A percentile compares a stretch with the other conserved stretches of the same genome.
Conservation (phyloP, 768 basidiomycete species). For the Xerocomellus intermedius region DNA sequence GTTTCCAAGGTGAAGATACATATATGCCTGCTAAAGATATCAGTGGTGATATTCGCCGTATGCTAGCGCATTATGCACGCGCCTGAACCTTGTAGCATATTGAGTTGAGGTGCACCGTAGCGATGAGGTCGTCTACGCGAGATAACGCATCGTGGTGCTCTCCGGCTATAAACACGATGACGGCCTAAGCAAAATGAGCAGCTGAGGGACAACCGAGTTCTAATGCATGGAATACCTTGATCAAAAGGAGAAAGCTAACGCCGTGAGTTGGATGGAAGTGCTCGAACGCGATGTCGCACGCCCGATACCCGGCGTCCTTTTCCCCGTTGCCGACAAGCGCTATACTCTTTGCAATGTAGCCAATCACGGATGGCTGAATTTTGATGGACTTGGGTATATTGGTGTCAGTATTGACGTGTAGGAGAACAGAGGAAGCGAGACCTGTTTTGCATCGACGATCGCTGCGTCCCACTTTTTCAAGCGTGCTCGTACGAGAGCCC, state of each 20-base stretch:
- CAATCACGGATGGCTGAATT: background rate
- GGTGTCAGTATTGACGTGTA: background rate
- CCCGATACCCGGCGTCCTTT: too few relatives aligned
- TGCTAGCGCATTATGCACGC: background rate
- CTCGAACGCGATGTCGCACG: conserved; percentile 1
- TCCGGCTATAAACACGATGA: background rate
- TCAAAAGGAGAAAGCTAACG: background rate
- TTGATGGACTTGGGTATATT: background rate
- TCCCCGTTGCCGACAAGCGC: too few relatives aligned
- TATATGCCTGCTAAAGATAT: background rate
- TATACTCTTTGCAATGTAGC: background rate
- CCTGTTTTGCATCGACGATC: background rate
- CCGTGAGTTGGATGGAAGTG: background rate
- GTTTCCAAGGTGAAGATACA: conserved; percentile 2
- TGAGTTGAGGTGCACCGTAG: background rate
- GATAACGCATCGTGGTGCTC: conserved; percentile 3
- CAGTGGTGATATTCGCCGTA: background rate
- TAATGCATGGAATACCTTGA: background rate
- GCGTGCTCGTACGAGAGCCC: background rate
- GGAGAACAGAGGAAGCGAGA: background rate
- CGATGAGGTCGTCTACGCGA: background rate
- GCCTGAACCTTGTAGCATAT: background rate
- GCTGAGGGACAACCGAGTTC: background rate
- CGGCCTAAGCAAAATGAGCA: background rate
- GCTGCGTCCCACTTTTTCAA: background rate